These are phyloP conservation scores for Microglena sp. DNA, from an alignment of 139 green algal species.

Conservation along the genomic window DNA sequence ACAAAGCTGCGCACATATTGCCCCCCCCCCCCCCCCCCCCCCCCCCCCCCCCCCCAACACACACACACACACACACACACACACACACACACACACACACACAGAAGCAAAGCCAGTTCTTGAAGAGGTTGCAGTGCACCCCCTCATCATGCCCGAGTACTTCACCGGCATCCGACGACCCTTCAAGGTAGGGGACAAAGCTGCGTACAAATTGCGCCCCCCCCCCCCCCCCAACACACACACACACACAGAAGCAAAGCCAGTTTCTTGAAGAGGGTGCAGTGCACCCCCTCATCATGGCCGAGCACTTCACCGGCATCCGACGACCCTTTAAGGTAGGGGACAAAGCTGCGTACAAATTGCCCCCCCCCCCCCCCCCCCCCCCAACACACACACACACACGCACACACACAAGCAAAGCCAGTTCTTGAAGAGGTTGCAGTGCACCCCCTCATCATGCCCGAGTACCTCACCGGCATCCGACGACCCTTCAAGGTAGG, in stretches of 20 bases:
- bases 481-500: conserved; percentile 75
- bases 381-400: too few relatives aligned
- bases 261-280: conserved; percentile 82
- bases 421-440: conserved; percentile 85
- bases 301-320: conserved; percentile 86
- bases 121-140: conserved; percentile 79
- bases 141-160: conserved; percentile 79
- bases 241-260: conserved; percentile 80
- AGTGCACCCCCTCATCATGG: conserved; percentile 77
- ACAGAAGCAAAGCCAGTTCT: conserved; percentile 83
- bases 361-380: too few relatives aligned
- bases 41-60: too few relatives aligned
- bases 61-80: conserved; percentile 84
- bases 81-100: conserved; percentile 15
- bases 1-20: too few relatives aligned
- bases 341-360: too few relatives aligned
- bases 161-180: conserved; percentile 83
- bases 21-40: too few relatives aligned
- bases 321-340: conserved; percentile 74
- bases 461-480: conserved; percentile 86
- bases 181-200: conserved; percentile 71
- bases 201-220: too few relatives aligned
- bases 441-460: conserved; percentile 77
- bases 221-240: too few relatives aligned
- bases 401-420: conserved; percentile 82